Conservation (phyloP, 2,329 filamentous ascomycete genomes). For the Aspergillus sp. region DNA sequence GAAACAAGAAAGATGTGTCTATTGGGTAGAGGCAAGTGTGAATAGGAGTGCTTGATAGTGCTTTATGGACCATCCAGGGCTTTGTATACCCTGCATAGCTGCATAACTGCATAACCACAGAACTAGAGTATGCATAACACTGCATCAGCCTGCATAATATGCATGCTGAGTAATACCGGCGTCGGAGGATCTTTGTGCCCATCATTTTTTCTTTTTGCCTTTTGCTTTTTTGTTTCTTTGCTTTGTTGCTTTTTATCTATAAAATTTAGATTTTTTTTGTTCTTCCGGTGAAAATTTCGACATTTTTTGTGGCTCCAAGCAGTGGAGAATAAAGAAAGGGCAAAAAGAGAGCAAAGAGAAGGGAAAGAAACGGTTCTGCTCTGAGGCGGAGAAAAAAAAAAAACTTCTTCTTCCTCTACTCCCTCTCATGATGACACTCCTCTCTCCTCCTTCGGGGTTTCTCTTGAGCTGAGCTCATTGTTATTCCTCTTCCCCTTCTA, state of each 20-base stretch:
- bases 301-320: conserved; percentile 6
- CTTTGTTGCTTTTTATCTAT: too few relatives aligned
- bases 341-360: too few relatives aligned
- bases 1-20: too few relatives aligned
- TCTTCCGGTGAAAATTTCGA: neutral
- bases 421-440: conserved; percentile 16
- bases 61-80: neutral
- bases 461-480: neutral
- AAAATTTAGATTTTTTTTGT: neutral
- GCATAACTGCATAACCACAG: neutral
- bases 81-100: neutral
- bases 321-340: too few relatives aligned
- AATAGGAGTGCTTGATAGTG: too few relatives aligned
- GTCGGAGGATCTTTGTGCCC: neutral
- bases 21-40: too few relatives aligned
- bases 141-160: too few relatives aligned
- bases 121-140: neutral
- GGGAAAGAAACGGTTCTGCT: conserved; percentile 1
- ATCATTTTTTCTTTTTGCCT: too few relatives aligned
- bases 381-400: conserved; percentile 5
- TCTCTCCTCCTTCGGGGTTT: conserved; percentile 6
- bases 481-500: neutral
- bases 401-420: conserved; percentile 10
- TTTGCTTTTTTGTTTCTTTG: too few relatives aligned
- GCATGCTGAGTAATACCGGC: neutral